Evolutionary conservation across 306 rosid genomes (phyloP).

Genomic region (Cucurbita argyrosperma): DNA sequence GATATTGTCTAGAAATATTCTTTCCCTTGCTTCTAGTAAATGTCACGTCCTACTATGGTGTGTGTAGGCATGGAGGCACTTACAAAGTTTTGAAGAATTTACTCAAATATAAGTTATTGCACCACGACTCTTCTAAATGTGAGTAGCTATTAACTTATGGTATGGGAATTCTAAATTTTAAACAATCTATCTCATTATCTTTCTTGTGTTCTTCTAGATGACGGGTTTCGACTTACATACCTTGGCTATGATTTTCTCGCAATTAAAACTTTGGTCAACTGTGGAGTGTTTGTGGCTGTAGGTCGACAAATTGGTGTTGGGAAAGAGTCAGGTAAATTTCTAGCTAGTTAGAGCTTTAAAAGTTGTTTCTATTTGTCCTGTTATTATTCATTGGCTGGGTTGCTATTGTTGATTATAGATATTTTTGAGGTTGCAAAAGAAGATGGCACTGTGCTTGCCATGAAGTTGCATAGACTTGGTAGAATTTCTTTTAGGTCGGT

Average conservation of each 20-base stretch:
- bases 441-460: conserved; percentile 72
- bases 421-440: conserved; percentile 84
- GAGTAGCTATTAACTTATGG: conserved; percentile 5
- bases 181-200: background rate
- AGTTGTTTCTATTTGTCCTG: background rate
- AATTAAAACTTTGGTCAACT: conserved; percentile 76
- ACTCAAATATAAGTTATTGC: conserved; percentile 76
- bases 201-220: conserved; percentile 39
- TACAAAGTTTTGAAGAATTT: conserved; percentile 76
- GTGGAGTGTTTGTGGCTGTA: conserved; percentile 67
- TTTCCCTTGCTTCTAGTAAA: background rate
- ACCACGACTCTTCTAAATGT: conserved; percentile 90
- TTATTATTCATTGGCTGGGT: background rate
- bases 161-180: background rate
- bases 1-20: background rate
- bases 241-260: conserved; percentile 98
- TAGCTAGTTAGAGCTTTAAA: background rate
- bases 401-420: conserved; percentile 21
- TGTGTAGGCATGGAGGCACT: conserved; percentile 75
- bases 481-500: conserved; percentile 88
- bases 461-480: conserved; percentile 88
- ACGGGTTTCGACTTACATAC: conserved; percentile 85
- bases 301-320: conserved; percentile 98
- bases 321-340: conserved; percentile 70
- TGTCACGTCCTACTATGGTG: background rate